Base-by-base conservation (phyloP, 2,329 filamentous ascomycete genomes). In the Rhynchosporium secalis region DNA sequence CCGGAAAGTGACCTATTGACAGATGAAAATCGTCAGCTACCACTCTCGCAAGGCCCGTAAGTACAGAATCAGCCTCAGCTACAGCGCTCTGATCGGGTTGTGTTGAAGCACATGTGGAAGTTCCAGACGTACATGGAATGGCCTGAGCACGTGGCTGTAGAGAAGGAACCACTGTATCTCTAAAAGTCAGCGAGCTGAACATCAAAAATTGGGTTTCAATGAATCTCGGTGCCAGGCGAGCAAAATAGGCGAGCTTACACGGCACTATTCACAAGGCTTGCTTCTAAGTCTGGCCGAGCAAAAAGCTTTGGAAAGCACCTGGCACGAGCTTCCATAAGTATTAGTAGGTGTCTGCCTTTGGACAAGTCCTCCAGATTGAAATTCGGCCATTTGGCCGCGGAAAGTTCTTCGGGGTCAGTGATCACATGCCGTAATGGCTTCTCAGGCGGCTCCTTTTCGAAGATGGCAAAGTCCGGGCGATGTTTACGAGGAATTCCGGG, bases 381-480 rank as follows among this genome's bases (percentile, higher is more conserved):
- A 20, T n/a, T 15, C 26, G 51, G 51, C 8, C 20, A 54, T 20
- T 54, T 54, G 20, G 51, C n/a, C 26, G 36, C 36, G 10, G 36
- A n/a, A 9, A 54, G 13, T 15, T 54, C 51, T 26, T 54, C 7
- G 33, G 36, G 20, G 38, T 54, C 51, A 3, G 51, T 41, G 9
- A 54, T 15, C 3, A 13, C 33, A 13, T 28, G 10, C 28, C 13
- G 51, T 13, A 54, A 38, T 41, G 33, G 36, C 20, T 54, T 10
- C 5, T 40, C 40, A 41, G 33, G 49, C 20, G 36, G 51, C 33
- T 36, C 33, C 33, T 36, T 36, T 36, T 36, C 33, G 36, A 54
- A 54, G 12, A 54, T 5, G 20, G 51, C 51, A 20, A 54, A 54
- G 51, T 54, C 36, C 8, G 51, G 51, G n/a, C 51, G 51, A n/a